Evolutionary conservation across 306 rosid species (phyloP), one percentile per base, ranked within the genome.

Genomic region (Lathyrus sativus): DNA sequence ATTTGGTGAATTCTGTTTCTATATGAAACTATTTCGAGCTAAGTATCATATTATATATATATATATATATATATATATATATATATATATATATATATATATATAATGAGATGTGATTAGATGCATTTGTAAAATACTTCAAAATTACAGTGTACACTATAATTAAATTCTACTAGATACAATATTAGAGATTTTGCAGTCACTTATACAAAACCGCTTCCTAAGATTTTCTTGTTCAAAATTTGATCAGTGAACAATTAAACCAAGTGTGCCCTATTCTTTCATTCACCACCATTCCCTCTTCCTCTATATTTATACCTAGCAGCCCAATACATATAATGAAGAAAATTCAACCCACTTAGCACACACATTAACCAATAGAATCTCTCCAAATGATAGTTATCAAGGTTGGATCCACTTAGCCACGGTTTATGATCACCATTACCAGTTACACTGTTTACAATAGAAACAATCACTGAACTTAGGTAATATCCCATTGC

Each of bases 351-450:
- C 70, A 93, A 67, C 17, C 74, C 96, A 70, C 96, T 86, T 6
- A 93, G 95, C 60, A 76, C 91, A 74, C 95, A 93, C 95, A 90
- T 81, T 57, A 93, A 82, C 97, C 97, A 93, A 67, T 93, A 93
- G 84, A 93, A 93, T 14, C 84, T 72, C 49, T 90, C 97, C 3
- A 93, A 83, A 58, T 82, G 90, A 71, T 79, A 85, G 11, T 87
- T 78, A 56, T 93, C 90, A 45, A 93, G 62, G 66, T 76, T 84
- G 9, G 74, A 65, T 24, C 96, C 99, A 26, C 86, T 70, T n/a
- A 93, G 83, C 99, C 99, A 93, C 33, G 88, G 79, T 12, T 14
- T 75, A 62, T 76, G 81, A 2, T 7, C 26, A 29, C 77, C 76
- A 50, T 12, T 70, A 9, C 84, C 83, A 4, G 92, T 86, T 67